These are phyloP conservation scores for Logfia minima DNA, from an alignment of 129 eudicot genomes.

Conservation along the genomic window DNA sequence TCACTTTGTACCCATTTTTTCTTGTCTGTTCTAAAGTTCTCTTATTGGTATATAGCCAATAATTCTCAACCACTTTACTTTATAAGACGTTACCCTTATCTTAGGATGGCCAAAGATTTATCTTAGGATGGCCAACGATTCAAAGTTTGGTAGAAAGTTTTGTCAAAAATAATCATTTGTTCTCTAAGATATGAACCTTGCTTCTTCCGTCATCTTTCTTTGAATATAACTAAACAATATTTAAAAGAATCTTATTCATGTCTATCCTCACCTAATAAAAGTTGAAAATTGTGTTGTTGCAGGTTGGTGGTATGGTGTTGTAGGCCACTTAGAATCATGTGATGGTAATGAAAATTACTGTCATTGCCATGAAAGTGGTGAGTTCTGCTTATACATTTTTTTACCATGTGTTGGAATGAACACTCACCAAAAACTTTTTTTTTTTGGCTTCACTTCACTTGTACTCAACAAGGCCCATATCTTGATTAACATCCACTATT, in stretches of 20 bases:
- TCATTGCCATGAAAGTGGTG: slow-evolving; percentile 78
- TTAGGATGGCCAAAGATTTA: slow-evolving; percentile 27
- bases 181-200: slow-evolving; percentile 18
- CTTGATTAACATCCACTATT: slow-evolving; percentile 33
- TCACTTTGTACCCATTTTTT: slow-evolving; percentile 27
- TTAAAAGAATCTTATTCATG: background rate
- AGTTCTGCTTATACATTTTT: slow-evolving; percentile 31
- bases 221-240: background rate
- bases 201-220: background rate
- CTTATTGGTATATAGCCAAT: slow-evolving; percentile 25
- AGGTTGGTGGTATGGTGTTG: slow-evolving; percentile 99
- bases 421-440: background rate
- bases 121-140: slow-evolving; percentile 27
- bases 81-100: slow-evolving; percentile 24
- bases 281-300: slow-evolving; percentile 25
- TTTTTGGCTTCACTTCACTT: background rate
- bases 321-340: slow-evolving; percentile 88
- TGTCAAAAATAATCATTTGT: slow-evolving; percentile 20
- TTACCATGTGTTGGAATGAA: slow-evolving; percentile 17
- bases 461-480: slow-evolving; percentile 22
- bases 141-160: slow-evolving; percentile 32
- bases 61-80: slow-evolving; percentile 31
- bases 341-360: slow-evolving; percentile 76
- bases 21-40: slow-evolving; percentile 35
- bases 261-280: background rate